A percentile compares a stretch with the other conserved stretches of the same genome.
Evolutionary conservation across 2,329 filamentous ascomycete species (phyloP).

Genomic region (Fusarium devonianum): DNA sequence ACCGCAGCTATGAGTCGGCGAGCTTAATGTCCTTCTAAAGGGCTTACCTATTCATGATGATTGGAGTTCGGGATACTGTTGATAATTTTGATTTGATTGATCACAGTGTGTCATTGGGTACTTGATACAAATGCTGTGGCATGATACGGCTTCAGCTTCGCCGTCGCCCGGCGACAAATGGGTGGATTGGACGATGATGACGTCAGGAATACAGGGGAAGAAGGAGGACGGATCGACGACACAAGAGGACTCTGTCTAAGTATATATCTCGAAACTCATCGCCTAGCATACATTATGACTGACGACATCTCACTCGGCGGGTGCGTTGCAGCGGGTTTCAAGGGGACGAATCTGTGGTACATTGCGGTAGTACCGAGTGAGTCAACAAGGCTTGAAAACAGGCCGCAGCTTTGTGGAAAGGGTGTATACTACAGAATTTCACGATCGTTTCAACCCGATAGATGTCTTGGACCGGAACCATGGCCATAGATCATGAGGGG

Average conservation of each 20-base stretch:
- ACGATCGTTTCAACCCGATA: conserved; percentile 33
- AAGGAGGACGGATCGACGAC: conserved; percentile 16
- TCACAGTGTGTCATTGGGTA: conserved; percentile 39
- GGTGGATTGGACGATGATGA: conserved; percentile 27
- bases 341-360: conserved; percentile 31
- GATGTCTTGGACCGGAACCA: conserved; percentile 18
- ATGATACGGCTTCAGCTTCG: conserved; percentile 16
- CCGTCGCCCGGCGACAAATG: conserved; percentile 24
- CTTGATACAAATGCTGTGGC: conserved; percentile 29
- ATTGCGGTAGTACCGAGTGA: conserved; percentile 19
- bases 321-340: conserved; percentile 20
- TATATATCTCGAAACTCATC: conserved; percentile 28
- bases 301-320: conserved; percentile 20
- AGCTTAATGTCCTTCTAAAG: conserved; percentile 41
- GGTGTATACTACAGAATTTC: conserved; percentile 35
- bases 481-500: conserved; percentile 28
- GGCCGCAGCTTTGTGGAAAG: conserved; percentile 23
- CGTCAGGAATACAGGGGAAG: conserved; percentile 11
- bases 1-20: conserved; percentile 66
- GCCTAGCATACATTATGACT: conserved; percentile 29
- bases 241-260: conserved; percentile 13
- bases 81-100: conserved; percentile 37
- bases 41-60: conserved; percentile 28
- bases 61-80: conserved; percentile 36
- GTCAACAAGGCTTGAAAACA: conserved; percentile 26